Evolutionary conservation across 2,329 filamentous ascomycete genomes (phyloP), one percentile per base, ranked within the genome.

Genomic region (Cladophialophora exuberans): DNA sequence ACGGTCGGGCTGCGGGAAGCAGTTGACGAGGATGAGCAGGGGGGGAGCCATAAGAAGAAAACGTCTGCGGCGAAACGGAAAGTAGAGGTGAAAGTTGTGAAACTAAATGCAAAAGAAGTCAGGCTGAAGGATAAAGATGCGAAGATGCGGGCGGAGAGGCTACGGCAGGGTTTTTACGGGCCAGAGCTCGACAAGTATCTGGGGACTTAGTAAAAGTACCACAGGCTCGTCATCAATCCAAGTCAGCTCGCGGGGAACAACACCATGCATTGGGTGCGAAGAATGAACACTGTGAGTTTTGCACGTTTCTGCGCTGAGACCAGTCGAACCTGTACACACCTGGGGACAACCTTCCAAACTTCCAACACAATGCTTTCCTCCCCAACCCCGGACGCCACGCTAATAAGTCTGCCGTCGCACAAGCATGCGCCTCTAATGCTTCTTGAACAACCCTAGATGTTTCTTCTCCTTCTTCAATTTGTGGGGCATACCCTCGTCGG

Each of bases 121-220:
- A 80, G 83, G 64, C 84, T 83, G 68, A 71, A 80, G 66, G 83
- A 83, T 2, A 72, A 76, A 38, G 82, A 85, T 59, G 84, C 86
- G 54, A 86, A 78, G 72, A 83, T 74, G 68, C 85, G 78, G 58
- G 78, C 80, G 15, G 82, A 88, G 56, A 83, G 74, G 65, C 69
- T 96, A 56, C 80, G 85, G 61, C 78, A 83, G 63, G 79, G 89
- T 73, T 87, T 96, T 59, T 93, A 89, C 71, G 80, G 83, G 62
- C 81, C 88, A n/a, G 87, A 93, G 62, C 75, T 95, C 51, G 83
- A 91, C 65, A 83, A 79, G 66, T 94, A 95, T 68, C 72, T 95
- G 15, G 82, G 85, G 10, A 18, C 39, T 10, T 18, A 42, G 18
- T 6, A 18, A 20, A 13, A 31, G 7, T 15, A 56, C 58, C 43